Base-by-base conservation (phyloP, 345 rosid genomes). In the Lepidium aucheri region DNA sequence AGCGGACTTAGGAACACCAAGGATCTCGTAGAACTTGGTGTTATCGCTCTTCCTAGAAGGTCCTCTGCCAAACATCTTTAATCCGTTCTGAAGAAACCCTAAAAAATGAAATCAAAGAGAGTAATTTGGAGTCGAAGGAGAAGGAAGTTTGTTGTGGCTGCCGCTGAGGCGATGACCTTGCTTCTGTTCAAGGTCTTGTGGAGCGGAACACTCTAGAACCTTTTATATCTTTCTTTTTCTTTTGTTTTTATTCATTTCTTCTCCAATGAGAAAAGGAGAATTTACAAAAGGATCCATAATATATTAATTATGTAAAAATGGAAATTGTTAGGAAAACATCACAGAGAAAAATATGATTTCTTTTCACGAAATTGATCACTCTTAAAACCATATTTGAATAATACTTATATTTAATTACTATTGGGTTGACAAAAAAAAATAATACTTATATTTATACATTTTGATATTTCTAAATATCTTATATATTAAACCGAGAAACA, bases 1-100 rank as follows among this genome's bases (percentile, higher is more conserved):
- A 0, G 91, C 96, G 68, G 74, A 74, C 79, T 92, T 84, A 0
- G 97, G 80, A 16, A 92, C 95, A 3, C 98, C 98, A 34, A 89
- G 66, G 54, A 92, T 78, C 74, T 92, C 97, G 65, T 92, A 92
- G 65, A 84, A 92, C 83, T 74, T 85, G 9, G 86, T 81, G 76
- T 85, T 86, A 49, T 87, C 79, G 75, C 96, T 86, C 80, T 87
- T 87, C 87, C 77, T 87, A 18, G 78, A 68, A 46, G 91, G 84
- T 49, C 83, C 82, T 63, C 95, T 80, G 18, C 91, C 93, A 53
- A 87, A 87, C 98, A 92, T 92, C 70, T 77, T 77, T 4, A 64
- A 64, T 38, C 47, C 38, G 38, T 60, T 45, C 9, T 63, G 3
- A 68, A 22, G 73, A 32, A 74, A 62, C 70, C 69, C 69, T 68